Base-by-base conservation (phyloP, 441 rosid genomes). In the Syzygium malaccense region DNA sequence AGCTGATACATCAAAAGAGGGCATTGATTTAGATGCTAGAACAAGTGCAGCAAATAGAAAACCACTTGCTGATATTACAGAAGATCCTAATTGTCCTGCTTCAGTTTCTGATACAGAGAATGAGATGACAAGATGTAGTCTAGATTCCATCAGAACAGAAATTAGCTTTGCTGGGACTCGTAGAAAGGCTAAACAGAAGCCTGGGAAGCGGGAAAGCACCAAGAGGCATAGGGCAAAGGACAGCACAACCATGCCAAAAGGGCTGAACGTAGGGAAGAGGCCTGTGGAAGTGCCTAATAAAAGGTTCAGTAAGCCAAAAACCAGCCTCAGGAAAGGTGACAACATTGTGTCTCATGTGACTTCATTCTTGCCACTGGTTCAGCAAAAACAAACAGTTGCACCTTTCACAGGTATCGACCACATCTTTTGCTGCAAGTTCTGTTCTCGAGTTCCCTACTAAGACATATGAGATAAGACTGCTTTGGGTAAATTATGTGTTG, bases 331-430 rank as follows among this genome's bases (percentile, higher is more conserved):
- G 89, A 92, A 91, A 88, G 88, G 88, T 88, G 95, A 93, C 92
- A 98, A 98, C 89, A 95, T 98, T 66, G 99, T 96, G 83, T 96
- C 98, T 71, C 94, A 96, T 90, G 80, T 96, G 57, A 89, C 94
- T 93, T 97, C 99, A 19, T 96, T 97, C 87, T 80, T 98, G 89
- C 98, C 99, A 33, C 93, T 97, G 87, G 96, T 96, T 93, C 98
- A 95, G 90, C 98, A 94, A 91, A 96, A 96, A 90, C 95, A 92
- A 92, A 95, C 93, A 79, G 93, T 95, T 89, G 94, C 93, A 85
- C 91, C 94, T 68, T 89, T 92, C 85, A 92, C 96, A 87, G 99
- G 99, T 95, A 92, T 14, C 19, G 6, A 55, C 71, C 85, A 87
- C 60, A 11, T 85, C 55, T 56, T 51, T 68, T 53, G 48, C 51